phyloP scores from a whole-genome alignment of 192 early-diverging fungal genomes.

The Neocallimastix lanati region DNA sequence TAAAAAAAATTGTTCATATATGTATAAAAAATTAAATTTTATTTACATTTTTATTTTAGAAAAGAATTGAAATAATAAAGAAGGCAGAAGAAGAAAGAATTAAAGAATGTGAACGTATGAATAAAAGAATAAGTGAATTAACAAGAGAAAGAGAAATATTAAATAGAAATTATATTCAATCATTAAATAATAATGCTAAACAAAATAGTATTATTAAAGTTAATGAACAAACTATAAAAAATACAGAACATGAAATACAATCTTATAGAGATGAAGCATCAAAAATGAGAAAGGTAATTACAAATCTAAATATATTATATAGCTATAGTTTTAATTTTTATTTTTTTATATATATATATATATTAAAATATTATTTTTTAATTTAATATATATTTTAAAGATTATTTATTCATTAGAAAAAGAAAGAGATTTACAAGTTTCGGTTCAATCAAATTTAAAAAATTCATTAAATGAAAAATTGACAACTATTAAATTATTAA shows the following conservation, averaged over 20 bases:
- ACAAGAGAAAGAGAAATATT: not conserved
- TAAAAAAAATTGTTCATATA: too few relatives aligned
- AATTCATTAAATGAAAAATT: constrained; percentile 3
- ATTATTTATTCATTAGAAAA: constrained; percentile 39
- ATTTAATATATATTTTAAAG: too few relatives aligned
- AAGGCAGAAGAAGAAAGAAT: not conserved
- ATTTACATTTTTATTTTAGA: too few relatives aligned
- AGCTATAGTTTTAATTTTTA: too few relatives aligned
- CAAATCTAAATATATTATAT: too few relatives aligned
- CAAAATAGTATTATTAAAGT: constrained; percentile 30
- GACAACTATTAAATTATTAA: constrained; percentile 8
- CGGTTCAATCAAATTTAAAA: constrained; percentile 7
- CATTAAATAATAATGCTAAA: constrained; percentile 7
- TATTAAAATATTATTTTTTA: too few relatives aligned
- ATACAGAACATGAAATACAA: constrained; percentile 37
- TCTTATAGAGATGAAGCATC: constrained; percentile 38
- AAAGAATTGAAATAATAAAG: not conserved
- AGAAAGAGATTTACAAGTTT: constrained; percentile 28
- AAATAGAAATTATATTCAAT: not conserved
- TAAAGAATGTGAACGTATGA: not conserved
- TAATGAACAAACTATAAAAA: constrained; percentile 32
- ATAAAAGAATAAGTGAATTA: not conserved
- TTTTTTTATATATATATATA: too few relatives aligned
- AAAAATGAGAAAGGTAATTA: constrained; percentile 38
- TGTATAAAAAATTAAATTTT: too few relatives aligned